Evolutionary conservation across 73 alveolate species (phyloP).

Genomic region (Paramecium octaurelia): DNA sequence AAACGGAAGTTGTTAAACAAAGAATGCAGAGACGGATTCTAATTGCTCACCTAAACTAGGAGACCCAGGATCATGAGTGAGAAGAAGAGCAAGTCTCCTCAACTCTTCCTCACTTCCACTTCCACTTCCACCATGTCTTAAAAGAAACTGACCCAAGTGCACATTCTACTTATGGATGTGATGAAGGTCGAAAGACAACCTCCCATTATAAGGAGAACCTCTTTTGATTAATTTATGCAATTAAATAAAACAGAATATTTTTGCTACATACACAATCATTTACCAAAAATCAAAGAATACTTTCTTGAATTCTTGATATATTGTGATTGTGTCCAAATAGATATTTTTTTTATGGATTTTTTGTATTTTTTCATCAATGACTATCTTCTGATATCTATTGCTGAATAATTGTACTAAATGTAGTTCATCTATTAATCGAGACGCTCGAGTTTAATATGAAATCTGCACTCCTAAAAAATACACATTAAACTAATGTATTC

Average conservation of each 20-base stretch:
- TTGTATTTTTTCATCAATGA: no score
- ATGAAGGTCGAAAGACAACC: not conserved
- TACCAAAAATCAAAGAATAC: no score
- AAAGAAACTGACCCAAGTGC: not conserved
- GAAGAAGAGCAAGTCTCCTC: not conserved
- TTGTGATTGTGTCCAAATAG: not conserved
- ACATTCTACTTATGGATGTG: not conserved
- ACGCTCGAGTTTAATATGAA: no score
- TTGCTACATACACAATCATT: no score
- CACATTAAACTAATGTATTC: no score
- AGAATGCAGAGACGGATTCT: not conserved
- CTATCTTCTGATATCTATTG: no score
- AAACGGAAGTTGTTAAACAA: not conserved
- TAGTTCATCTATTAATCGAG: no score
- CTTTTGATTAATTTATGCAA: conserved; percentile 4
- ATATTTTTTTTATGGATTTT: no score
- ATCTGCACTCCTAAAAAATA: no score
- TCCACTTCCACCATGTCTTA: not conserved
- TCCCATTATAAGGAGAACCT: not conserved
- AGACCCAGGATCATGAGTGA: not conserved
- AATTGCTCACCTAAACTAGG: not conserved
- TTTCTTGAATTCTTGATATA: no score
- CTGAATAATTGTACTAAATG: no score
- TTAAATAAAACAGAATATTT: not conserved
- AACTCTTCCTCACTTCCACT: not conserved